Conservation (phyloP, 495 filamentous ascomycete species). For the Tuber microsphaerosporum region DNA sequence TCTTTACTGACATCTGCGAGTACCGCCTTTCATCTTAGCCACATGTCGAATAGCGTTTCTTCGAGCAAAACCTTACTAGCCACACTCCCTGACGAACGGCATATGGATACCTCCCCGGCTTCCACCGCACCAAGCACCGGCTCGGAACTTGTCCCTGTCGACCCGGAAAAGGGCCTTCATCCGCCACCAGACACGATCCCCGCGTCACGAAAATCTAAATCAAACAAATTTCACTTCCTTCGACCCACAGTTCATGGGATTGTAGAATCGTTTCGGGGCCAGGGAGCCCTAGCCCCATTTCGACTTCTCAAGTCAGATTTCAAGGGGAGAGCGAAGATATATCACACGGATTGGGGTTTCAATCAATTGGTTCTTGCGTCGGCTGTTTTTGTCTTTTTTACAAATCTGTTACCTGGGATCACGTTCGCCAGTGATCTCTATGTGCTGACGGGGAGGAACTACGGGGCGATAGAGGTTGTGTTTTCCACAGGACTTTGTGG, state of each 20-base stretch:
- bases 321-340: slow-evolving; percentile 48
- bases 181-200: neutral
- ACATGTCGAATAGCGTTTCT: slow-evolving; percentile 22
- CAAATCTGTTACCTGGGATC: slow-evolving; percentile 65
- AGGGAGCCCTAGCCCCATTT: slow-evolving; percentile 50
- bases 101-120: slow-evolving; percentile 12
- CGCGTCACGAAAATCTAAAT: slow-evolving; percentile 9
- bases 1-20: neutral
- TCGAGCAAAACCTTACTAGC: slow-evolving; percentile 27
- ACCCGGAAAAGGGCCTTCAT: slow-evolving; percentile 18
- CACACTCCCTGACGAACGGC: slow-evolving; percentile 2
- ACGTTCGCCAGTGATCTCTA: slow-evolving; percentile 67
- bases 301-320: slow-evolving; percentile 58
- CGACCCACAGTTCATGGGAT: neutral
- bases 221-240: slow-evolving; percentile 4
- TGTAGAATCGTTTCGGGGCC: slow-evolving; percentile 13
- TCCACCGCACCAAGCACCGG: slow-evolving; percentile 8
- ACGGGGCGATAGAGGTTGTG: slow-evolving; percentile 66
- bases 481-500: slow-evolving; percentile 65
- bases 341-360: slow-evolving; percentile 63
- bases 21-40: neutral
- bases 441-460: slow-evolving; percentile 58
- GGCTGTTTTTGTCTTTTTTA: slow-evolving; percentile 69
- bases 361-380: slow-evolving; percentile 65
- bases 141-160: neutral